phyloP scores from a whole-genome alignment of 2,329 filamentous ascomycete species.

The Neobulgaria alba region DNA sequence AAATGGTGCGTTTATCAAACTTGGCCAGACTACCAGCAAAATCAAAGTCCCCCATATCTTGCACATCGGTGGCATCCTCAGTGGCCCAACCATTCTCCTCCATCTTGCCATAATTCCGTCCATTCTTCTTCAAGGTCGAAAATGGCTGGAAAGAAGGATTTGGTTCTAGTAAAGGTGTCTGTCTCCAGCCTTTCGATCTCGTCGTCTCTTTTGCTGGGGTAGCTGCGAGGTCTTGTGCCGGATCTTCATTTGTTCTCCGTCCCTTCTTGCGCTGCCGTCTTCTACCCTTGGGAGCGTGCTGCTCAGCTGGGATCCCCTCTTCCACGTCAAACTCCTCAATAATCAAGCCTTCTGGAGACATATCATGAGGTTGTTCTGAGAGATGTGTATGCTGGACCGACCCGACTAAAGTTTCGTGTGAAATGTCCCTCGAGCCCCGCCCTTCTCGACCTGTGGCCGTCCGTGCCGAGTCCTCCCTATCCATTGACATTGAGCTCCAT shows the following conservation, averaged over 20 bases:
- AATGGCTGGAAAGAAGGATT: constrained; percentile 56
- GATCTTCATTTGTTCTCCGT: constrained; percentile 33
- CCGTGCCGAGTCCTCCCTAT: constrained; percentile 18
- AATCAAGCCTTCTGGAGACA: constrained; percentile 12
- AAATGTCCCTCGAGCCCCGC: constrained; percentile 18
- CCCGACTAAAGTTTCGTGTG: constrained; percentile 33
- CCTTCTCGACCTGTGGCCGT: constrained; percentile 19
- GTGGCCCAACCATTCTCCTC: constrained; percentile 85
- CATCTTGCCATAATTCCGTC: constrained; percentile 31
- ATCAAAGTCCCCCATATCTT: constrained; percentile 90
- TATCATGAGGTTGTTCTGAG: constrained; percentile 19
- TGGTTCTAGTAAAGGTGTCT: constrained; percentile 57
- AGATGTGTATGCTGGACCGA: constrained; percentile 32
- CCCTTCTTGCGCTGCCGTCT: constrained; percentile 26
- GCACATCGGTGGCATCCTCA: constrained; percentile 89
- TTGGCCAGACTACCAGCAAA: constrained; percentile 84
- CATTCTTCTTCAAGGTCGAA: constrained; percentile 47
- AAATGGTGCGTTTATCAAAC: constrained; percentile 88
- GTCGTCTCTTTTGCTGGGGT: constrained; percentile 35
- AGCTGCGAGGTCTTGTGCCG: constrained; percentile 31
- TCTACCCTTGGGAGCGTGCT: constrained; percentile 14
- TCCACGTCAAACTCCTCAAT: constrained; percentile 21
- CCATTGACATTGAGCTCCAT: constrained; percentile 28
- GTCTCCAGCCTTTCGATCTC: constrained; percentile 57
- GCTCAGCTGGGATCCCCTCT: constrained; percentile 13